Base-by-base conservation (phyloP, 495 filamentous ascomycete species). In the Hypoxylon perforatum region DNA sequence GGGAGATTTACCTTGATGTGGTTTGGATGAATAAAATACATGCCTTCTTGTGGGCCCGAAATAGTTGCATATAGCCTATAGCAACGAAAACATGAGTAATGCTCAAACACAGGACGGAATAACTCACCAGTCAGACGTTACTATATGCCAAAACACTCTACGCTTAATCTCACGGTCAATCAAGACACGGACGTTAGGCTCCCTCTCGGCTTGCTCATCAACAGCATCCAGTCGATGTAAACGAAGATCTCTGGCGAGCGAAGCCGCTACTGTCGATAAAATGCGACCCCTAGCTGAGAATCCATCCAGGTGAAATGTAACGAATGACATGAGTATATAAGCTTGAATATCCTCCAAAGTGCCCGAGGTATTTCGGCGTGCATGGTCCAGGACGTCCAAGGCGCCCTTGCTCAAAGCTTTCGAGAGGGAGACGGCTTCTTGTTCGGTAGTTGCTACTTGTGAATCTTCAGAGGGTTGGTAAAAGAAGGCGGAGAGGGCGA, bases 41-140 rank as follows among this genome's bases (percentile, higher is more conserved):
- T 83, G 55, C 78, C 77, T 45, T 84, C 82, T 45, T 85, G 81
- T 1, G 83, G 83, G n/a, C 82, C 82, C 21, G 54, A 58, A n/a
- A 63, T 39, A 12, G 63, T 25, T 35, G 68, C 59, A 2, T 69
- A 49, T 9, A 50, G 33, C 48, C 57, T 57, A 39, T 5, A 17
- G 35, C 35, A 15, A 36, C 4, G n/a, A n/a, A n/a, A n/a, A 36
- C 15, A 22, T 58, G 12, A 23, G 19, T 21, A 41, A 41, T 15
- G 15, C 14, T 12, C 17, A 41, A 17, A 17, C 7, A 41, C 15
- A 15, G 38, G 23, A 15, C 1, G 7, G 15, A 36, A 9, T 35
- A 18, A 63, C 68, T 33, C 72, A 82, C 82, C 83, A 85, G 57
- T 84, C 83, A 44, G 75, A 78, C 2, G 78, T 65, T 10, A 70